Base-by-base conservation (phyloP, 2,329 filamentous ascomycete genomes). In the Tolypocladium sp. region DNA sequence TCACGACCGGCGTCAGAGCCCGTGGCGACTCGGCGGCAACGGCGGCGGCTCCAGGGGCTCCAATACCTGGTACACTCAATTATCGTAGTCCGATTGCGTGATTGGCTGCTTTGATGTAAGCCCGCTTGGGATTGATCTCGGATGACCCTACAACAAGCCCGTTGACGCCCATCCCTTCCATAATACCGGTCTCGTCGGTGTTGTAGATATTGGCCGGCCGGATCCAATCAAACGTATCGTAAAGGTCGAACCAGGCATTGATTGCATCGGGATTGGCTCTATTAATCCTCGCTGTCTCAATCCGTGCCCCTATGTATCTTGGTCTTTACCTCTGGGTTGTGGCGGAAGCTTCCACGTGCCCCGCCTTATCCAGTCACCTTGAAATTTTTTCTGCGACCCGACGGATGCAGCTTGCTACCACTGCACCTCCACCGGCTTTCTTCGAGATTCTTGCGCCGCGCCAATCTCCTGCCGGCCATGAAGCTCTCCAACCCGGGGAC, bases 401-500 rank as follows among this genome's bases (percentile, higher is more conserved):
- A 17, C 3, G 27, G 30, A 13, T 35, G 49, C 49, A 15, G 10
- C 49, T 53, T 22, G 30, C 49, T n/a, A 25, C 42, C 42, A 41
- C 25, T 17, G 33, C 35, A 42, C 8, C 37, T 38, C 35, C 56
- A 22, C 40, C 56, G 37, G 41, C 17, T 49, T 41, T 30, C 30
- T 13, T 35, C 22, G 38, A 15, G 40, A 25, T 55, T 35, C 37
- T 55, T 41, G 49, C 44, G 49, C 53, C 37, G 30, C 56, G 30
- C 35, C 37, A 55, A 25, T 33, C 25, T 37, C 41, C 40, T 57
- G 20, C 25, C 49, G 54, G 33, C 58, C 61, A 93, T 93, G 90
- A 91, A 92, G 79, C 83, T 92, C 72, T 88, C 88, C 35, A 91
- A 91, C 67, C 86, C 90, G 64, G 90, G 91, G 63, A 82, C 88